Base-by-base conservation (phyloP, 371 early-diverging fungal genomes). In the Mucor racemosus region DNA sequence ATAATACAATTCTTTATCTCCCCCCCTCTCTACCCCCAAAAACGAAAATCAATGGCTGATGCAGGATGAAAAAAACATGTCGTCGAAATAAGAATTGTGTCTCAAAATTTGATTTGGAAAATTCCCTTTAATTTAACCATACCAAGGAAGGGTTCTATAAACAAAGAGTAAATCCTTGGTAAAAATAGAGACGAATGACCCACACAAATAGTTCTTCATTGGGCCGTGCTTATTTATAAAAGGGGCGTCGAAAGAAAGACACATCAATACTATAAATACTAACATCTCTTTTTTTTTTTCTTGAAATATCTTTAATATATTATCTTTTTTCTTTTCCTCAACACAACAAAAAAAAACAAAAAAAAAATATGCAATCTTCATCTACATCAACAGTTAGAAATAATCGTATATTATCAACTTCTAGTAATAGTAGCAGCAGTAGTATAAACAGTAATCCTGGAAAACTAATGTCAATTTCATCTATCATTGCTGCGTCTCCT, bases 381-480 rank as follows among this genome's bases (percentile, higher is more conserved):
- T 21, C 46, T 48, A 48, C 48, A 48, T 48, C 48, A 21, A 48
- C 48, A 7, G 48, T 33, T 33, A 69, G 60, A 60, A 64, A 35
- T 33, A 61, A 56, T 31, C 59, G 54, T 54, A 44, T 60, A 40
- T 44, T 66, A 21, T 54, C 61, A 21, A 60, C 66, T 11, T 66
- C 56, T 10, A 66, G 61, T 21, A 56, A 60, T 40, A 59, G 59
- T 34, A 60, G 46, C 58, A 58, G 19, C n/a, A 35, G n/a, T 19
- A 65, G 60, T 26, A 53, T 40, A 50, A 39, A 17, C 7, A 53
- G 39, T 39, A 62, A 39, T 10, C 59, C 34, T 38, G 69, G 69
- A 41, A 73, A 73, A 36, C 64, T 71, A 48, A 79, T 79, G 79
- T 76, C 79, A 42, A 69, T 79, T 46, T 76, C 79, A 53, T 76